Evolutionary conservation across 345 rosid species (phyloP).

Genomic region (Syzygium grande): DNA sequence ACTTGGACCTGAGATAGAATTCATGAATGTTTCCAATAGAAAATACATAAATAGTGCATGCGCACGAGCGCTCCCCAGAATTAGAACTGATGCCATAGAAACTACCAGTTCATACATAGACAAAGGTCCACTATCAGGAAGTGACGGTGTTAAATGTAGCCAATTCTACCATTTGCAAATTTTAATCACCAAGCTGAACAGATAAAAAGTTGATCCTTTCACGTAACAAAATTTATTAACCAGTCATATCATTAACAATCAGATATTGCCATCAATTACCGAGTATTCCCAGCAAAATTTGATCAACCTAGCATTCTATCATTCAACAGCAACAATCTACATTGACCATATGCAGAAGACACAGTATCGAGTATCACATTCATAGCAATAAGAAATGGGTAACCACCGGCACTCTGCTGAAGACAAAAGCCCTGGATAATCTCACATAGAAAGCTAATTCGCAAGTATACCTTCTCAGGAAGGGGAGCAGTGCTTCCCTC

Average conservation of each 20-base stretch:
- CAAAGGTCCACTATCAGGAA: neutral
- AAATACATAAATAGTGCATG: neutral
- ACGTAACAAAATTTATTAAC: neutral
- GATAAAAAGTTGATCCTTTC: neutral
- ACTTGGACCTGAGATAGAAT: slow-evolving; percentile 36
- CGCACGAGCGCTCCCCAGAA: neutral
- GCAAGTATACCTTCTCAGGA: slow-evolving; percentile 25
- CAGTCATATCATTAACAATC: neutral
- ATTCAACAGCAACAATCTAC: neutral
- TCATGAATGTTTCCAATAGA: neutral
- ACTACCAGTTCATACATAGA: neutral
- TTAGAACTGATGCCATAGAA: neutral
- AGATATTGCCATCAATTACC: neutral
- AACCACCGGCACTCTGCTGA: neutral
- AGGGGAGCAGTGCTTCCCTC: slow-evolving; percentile 33
- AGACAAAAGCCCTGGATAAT: neutral
- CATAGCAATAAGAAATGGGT: neutral
- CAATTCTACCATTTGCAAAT: neutral
- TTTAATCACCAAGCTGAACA: neutral
- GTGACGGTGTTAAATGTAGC: neutral
- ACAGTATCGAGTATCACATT: neutral
- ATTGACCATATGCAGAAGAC: neutral
- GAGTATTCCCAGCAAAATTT: neutral
- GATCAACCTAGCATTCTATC: neutral
- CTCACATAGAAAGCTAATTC: neutral